phyloP scores from a whole-genome alignment of 2,329 filamentous ascomycete genomes.

The Ampelomyces quisqualis region DNA sequence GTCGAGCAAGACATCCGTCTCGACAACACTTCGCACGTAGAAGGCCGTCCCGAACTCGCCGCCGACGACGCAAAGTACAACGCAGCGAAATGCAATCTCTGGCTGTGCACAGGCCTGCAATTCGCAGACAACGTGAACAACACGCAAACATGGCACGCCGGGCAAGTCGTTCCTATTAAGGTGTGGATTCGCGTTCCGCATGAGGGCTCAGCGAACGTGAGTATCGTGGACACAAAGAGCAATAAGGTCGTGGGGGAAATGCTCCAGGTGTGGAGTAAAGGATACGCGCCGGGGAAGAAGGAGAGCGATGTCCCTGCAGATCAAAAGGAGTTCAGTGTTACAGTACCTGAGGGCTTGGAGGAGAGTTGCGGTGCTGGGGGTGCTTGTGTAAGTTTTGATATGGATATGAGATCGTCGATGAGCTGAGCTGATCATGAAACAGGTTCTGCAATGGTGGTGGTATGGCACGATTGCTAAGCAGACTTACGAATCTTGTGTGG shows the following conservation, averaged over 20 bases:
- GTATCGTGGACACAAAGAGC: conserved; percentile 57
- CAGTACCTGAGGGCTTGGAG: conserved; percentile 52
- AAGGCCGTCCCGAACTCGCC: conserved; percentile 44
- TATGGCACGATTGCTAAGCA: conserved; percentile 56
- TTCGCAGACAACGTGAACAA: conserved; percentile 60
- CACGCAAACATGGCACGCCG: conserved; percentile 50
- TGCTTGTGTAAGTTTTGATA: conserved; percentile 40
- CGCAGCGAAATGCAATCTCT: conserved; percentile 52
- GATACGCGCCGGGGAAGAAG: conserved; percentile 27
- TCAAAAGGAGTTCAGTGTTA: conserved; percentile 54
- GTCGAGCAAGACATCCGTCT: conserved; percentile 53
- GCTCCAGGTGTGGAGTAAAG: conserved; percentile 32
- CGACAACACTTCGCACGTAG: conserved; percentile 46
- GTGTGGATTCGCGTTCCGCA: conserved; percentile 55
- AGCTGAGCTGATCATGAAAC: background rate
- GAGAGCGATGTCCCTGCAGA: conserved; percentile 40
- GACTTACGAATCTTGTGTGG: conserved; percentile 63
- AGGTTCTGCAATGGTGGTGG: conserved; percentile 64
- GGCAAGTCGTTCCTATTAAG: conserved; percentile 47
- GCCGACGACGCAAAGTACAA: conserved; percentile 50
- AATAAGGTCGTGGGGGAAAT: conserved; percentile 53
- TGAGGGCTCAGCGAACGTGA: conserved; percentile 60
- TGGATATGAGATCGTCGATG: background rate
- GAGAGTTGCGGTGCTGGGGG: conserved; percentile 50
- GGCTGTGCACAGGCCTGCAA: conserved; percentile 60